Percentiles rank a stretch among this genome's conserved stretches.
phyloP scores from a whole-genome alignment of 352 stramenopile species.

The Pythium periplocum region DNA sequence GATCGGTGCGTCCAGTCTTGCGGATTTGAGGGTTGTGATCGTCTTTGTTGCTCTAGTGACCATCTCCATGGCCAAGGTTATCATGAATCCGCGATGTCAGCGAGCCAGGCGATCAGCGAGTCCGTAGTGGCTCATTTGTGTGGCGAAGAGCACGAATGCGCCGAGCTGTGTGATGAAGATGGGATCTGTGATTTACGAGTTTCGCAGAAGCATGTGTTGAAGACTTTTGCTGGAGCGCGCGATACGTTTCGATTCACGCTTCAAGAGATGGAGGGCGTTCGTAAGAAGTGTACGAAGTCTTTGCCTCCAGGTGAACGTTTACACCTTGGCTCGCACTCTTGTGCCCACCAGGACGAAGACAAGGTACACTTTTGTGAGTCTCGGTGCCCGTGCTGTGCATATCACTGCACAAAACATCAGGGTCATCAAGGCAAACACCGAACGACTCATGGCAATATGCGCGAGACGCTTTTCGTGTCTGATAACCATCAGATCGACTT shows the following conservation, averaged over 20 bases:
- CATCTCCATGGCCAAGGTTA: slow-evolving; percentile 70
- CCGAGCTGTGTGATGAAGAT: slow-evolving; percentile 41
- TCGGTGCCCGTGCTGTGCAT: slow-evolving; percentile 67
- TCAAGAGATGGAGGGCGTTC: slow-evolving; percentile 75
- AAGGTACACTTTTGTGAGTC: slow-evolving; percentile 58
- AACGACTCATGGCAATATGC: slow-evolving; percentile 79
- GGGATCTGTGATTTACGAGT: slow-evolving; percentile 70
- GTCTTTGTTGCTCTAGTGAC: slow-evolving; percentile 37
- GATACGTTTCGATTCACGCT: slow-evolving; percentile 63
- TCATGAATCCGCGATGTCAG: slow-evolving; percentile 42
- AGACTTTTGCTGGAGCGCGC: slow-evolving; percentile 54
- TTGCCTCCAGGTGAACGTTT: slow-evolving; percentile 34
- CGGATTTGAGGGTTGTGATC: slow-evolving; percentile 50
- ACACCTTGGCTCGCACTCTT: slow-evolving; percentile 45
- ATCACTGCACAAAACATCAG: slow-evolving; percentile 64
- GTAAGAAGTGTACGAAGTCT: slow-evolving; percentile 48
- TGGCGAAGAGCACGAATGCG: slow-evolving; percentile 44
- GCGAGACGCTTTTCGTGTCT: slow-evolving; percentile 65
- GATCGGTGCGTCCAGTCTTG: slow-evolving; percentile 52
- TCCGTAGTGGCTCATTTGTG: slow-evolving; percentile 50
- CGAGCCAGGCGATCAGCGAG: slow-evolving; percentile 30
- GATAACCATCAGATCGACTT: slow-evolving; percentile 60
- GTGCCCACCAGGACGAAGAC: slow-evolving; percentile 15
- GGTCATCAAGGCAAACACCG: slow-evolving; percentile 46
- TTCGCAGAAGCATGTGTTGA: slow-evolving; percentile 58